Base-by-base conservation (phyloP, 139 green algal genomes). In the Volvox africanus region DNA sequence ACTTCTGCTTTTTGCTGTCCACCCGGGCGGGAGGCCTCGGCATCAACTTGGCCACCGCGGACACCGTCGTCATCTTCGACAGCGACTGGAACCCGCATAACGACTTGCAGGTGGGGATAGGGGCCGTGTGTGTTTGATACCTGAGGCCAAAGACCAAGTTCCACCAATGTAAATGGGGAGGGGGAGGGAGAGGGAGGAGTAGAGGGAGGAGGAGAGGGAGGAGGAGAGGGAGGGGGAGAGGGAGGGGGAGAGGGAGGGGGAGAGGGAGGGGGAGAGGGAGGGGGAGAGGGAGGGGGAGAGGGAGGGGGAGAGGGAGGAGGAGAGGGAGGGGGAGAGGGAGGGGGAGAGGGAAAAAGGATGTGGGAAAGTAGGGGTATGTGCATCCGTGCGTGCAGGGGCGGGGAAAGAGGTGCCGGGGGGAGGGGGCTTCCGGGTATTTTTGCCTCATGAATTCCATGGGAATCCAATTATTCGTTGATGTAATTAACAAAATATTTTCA, bases 11-110 rank as follows among this genome's bases (percentile, higher is more conserved):
- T 94, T 94, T 99, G 94, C 95, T 99, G 82, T 99, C 97, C 78
- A 99, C 98, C 11, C 94, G 98, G n/a, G 98, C 98, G 21, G 98
- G 98, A 33, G 98, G 98, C 78, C 96, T 99, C 89, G 98, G 93
- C 78, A 99, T 99, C 95, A 99, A 99, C 96, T 94, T 99, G 71
- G 97, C 97, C 77, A 99, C 98, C 30, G 98, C 98, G 24, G 98
- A 99, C 93, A 98, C 98, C 44, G 98, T 99, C 14, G 93, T 99
- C 44, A 94, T 99, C 76, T 99, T 98, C 88, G 98, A 99, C 95
- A 97, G 92, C 36, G 77, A 61, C 75, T 96, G 98, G 91, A 97
- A 97, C 93, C 96, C 96, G 0, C 95, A 97, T 93, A 97, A 97
- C 88, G 96, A 98, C 94, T 82, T 97, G 88, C 95, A 97, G 91